Conservation (phyloP, 176 grass and related monocot genomes). For the Avena sativa region DNA sequence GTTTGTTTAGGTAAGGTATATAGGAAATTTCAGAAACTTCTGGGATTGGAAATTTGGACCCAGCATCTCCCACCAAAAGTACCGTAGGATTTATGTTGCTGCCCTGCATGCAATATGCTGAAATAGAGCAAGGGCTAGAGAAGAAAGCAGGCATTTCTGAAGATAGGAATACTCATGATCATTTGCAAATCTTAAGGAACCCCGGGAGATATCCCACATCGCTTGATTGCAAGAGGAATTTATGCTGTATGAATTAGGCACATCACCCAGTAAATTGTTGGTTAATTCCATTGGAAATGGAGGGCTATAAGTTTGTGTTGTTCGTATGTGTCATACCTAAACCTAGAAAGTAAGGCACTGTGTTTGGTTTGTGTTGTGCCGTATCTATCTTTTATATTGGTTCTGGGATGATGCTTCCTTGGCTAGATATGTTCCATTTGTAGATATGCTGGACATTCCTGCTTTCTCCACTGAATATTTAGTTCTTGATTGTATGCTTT, state of each 20-base stretch:
- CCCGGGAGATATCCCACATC: background rate
- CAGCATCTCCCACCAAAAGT: slow-evolving; percentile 1
- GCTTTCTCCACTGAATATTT: background rate
- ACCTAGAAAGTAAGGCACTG: background rate
- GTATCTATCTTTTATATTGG: background rate
- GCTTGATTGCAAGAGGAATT: background rate
- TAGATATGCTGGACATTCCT: slow-evolving; percentile 9
- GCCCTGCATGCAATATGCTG: slow-evolving; percentile 27
- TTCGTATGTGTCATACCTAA: background rate
- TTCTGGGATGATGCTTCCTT: background rate
- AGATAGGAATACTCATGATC: slow-evolving; percentile 5
- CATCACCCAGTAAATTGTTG: background rate
- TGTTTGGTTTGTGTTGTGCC: background rate
- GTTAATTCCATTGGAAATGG: slow-evolving; percentile 4
- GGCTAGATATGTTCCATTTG: slow-evolving; percentile 18
- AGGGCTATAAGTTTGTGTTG: background rate
- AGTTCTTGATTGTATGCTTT: slow-evolving; percentile 14
- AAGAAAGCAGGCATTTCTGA: background rate
- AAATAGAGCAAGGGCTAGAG: background rate
- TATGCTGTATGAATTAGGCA: background rate
- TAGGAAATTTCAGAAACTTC: background rate
- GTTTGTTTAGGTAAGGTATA: slow-evolving; percentile 14
- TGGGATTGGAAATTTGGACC: background rate
- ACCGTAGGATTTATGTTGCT: background rate
- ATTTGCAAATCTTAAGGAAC: background rate